A percentile compares a stretch with the other conserved stretches of the same genome.
Evolutionary conservation across 768 basidiomycete species (phyloP).

Genomic region (Phaeolepiota aurea): DNA sequence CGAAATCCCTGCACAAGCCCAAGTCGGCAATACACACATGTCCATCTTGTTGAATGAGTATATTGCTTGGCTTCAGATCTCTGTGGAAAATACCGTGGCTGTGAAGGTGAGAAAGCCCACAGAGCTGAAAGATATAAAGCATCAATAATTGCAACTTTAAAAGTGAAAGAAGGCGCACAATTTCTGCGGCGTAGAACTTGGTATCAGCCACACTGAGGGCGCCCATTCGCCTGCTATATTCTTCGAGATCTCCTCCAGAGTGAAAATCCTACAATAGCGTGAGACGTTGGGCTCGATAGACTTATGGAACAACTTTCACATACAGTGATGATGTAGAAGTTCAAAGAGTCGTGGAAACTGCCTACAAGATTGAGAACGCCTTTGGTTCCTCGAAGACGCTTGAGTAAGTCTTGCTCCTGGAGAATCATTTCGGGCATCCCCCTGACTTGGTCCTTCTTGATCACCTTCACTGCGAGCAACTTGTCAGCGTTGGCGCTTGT

Average conservation of each 20-base stretch:
- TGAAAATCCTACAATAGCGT: conserved; percentile 8
- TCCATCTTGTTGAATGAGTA: conserved; percentile 10
- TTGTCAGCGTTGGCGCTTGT: background rate
- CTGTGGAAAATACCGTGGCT: conserved; percentile 9
- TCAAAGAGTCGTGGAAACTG: conserved; percentile 12
- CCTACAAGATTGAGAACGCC: conserved; percentile 9
- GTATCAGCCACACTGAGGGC: conserved; percentile 6
- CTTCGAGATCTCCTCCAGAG: conserved; percentile 9
- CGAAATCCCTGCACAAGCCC: conserved; percentile 11
- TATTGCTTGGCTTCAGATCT: conserved; percentile 12
- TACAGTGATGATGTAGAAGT: conserved; percentile 12
- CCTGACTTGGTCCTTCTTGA: conserved; percentile 7
- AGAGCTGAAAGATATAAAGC: conserved; percentile 5
- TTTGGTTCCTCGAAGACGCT: conserved; percentile 7
- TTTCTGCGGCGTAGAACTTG: conserved; percentile 9
- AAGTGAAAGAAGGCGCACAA: conserved; percentile 5
- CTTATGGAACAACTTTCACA: background rate
- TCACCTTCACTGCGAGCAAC: conserved; percentile 10
- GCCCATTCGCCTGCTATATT: conserved; percentile 3
- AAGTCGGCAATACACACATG: conserved; percentile 12
- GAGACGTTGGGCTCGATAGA: background rate
- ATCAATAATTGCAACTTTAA: background rate
- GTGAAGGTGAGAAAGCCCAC: conserved; percentile 9
- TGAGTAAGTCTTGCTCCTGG: conserved; percentile 11
- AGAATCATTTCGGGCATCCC: conserved; percentile 5